Percentiles rank a stretch among this genome's conserved stretches.
Evolutionary conservation across 164 flowering plant genomes (phyloP).

Genomic region (Vitis labrusca): DNA sequence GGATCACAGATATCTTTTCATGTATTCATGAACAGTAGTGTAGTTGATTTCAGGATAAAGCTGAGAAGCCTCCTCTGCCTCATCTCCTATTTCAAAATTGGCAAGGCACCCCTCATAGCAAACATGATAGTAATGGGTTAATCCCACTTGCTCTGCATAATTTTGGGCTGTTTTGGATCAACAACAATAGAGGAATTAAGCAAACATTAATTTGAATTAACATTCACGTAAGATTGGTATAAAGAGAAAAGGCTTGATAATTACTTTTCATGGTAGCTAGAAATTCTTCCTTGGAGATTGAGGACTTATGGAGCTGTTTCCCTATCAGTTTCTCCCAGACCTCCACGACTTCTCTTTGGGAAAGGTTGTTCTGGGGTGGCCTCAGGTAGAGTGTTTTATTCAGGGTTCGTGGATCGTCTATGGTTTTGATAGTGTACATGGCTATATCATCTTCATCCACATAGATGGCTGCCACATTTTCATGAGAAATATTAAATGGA

Average conservation of each 20-base stretch:
- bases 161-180: constrained; percentile 18
- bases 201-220: not conserved
- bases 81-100: constrained; percentile 55
- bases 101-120: constrained; percentile 60
- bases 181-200: not conserved
- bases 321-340: constrained; percentile 66
- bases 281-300: constrained; percentile 42
- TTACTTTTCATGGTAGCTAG: constrained; percentile 47
- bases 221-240: too few relatives aligned
- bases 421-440: constrained; percentile 55
- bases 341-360: constrained; percentile 56
- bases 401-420: constrained; percentile 67
- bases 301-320: constrained; percentile 38
- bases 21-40: constrained; percentile 35
- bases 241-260: not conserved
- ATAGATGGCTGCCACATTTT: constrained; percentile 42
- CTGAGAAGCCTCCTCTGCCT: constrained; percentile 50
- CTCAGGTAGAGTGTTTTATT: constrained; percentile 66
- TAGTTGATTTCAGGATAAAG: constrained; percentile 63
- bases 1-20: constrained; percentile 39
- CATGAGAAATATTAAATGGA: not conserved
- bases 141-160: constrained; percentile 56
- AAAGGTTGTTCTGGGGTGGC: constrained; percentile 60
- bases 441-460: constrained; percentile 71
- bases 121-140: constrained; percentile 53